These are phyloP conservation scores for Anethum foeniculum DNA, from an alignment of 140 eudicot genomes.

Conservation along the genomic window DNA sequence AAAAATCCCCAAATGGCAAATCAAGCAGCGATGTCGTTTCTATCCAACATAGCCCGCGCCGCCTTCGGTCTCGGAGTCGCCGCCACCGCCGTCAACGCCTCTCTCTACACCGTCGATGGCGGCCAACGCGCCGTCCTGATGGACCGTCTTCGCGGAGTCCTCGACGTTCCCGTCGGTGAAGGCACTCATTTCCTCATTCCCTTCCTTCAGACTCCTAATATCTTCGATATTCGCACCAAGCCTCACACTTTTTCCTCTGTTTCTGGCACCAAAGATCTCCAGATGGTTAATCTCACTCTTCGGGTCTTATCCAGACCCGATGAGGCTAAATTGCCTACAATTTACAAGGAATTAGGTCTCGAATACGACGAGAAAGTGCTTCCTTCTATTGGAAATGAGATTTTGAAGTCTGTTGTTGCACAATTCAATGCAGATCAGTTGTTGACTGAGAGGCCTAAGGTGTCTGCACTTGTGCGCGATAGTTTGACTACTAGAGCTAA, in stretches of 20 bases:
- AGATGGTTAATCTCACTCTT: conserved; percentile 59
- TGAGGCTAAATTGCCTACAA: conserved; percentile 32
- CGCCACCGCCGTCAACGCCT: conserved; percentile 27
- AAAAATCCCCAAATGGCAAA: background rate
- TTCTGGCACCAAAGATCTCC: conserved; percentile 54
- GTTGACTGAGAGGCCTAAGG: conserved; percentile 51
- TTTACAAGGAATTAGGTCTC: conserved; percentile 42
- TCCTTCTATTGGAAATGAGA: conserved; percentile 56
- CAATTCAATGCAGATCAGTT: conserved; percentile 65
- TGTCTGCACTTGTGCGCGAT: conserved; percentile 48
- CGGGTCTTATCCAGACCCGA: conserved; percentile 52
- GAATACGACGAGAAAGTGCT: conserved; percentile 57
- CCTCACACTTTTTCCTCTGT: conserved; percentile 46
- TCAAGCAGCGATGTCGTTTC: conserved; percentile 11
- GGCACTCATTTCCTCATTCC: conserved; percentile 50
- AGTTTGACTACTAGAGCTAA: conserved; percentile 44
- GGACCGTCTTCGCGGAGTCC: conserved; percentile 51
- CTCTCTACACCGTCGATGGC: conserved; percentile 68
- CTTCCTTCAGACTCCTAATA: conserved; percentile 41
- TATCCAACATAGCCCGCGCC: conserved; percentile 13
- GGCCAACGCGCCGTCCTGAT: conserved; percentile 55
- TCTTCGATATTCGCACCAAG: conserved; percentile 53
- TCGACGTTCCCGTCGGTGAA: conserved; percentile 35
- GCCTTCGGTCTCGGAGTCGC: conserved; percentile 12
- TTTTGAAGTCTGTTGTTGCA: conserved; percentile 51